A percentile compares a stretch with the other conserved stretches of the same genome.
Evolutionary conservation across 164 flowering plant species (phyloP).

Genomic region (Nelumbo lutea): DNA sequence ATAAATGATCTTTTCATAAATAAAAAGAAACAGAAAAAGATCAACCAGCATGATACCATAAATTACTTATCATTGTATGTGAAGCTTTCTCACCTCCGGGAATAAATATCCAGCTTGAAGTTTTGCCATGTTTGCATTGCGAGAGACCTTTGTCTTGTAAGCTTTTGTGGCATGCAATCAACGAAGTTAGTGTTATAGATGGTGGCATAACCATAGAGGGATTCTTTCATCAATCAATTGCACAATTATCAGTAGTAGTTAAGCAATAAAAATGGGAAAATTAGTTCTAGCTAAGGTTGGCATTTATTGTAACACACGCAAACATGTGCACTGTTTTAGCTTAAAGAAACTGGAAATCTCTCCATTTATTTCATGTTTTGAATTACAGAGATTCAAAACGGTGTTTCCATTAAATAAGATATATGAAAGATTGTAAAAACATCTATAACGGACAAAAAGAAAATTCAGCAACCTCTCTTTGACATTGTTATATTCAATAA

Average conservation of each 20-base stretch:
- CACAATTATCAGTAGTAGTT: background rate
- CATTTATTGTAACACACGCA: background rate
- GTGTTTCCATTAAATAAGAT: background rate
- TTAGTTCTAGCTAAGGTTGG: background rate
- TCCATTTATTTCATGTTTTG: too few species aligned
- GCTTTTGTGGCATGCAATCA: constrained; percentile 32
- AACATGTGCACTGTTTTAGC: background rate
- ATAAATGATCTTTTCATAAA: background rate
- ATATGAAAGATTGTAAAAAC: background rate
- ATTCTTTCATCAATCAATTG: background rate
- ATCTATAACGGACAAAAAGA: too few species aligned
- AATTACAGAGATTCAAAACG: background rate
- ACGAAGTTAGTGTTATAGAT: background rate
- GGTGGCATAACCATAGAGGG: background rate
- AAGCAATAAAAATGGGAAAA: background rate
- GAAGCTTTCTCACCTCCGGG: constrained; percentile 65
- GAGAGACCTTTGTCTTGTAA: constrained; percentile 72
- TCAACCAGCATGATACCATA: background rate
- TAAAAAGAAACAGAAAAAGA: background rate
- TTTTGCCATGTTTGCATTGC: constrained; percentile 79
- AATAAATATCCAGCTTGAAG: constrained; percentile 96
- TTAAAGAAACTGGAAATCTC: background rate
- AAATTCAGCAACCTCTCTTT: too few species aligned
- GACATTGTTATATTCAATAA: too few species aligned
- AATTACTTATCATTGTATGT: background rate